Conservation (phyloP, 1,284 basidiomycete genomes). For the Rugosomyces carneus region DNA sequence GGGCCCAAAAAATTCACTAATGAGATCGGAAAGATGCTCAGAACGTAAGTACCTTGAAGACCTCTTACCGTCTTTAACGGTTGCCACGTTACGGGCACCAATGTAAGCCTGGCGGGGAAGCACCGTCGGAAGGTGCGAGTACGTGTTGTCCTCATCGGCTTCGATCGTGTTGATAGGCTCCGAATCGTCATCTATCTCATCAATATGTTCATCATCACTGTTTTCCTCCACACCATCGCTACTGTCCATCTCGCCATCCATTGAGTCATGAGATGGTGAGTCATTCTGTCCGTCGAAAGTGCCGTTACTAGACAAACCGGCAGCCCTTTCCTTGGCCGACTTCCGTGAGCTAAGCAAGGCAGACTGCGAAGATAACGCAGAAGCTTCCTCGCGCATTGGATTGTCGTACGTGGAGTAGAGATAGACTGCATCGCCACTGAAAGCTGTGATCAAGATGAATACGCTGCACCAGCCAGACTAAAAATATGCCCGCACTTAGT, state of each 20-base stretch:
- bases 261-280: background rate
- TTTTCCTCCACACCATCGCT: conserved; percentile 21
- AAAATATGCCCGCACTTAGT: conserved; percentile 38
- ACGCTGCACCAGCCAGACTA: background rate
- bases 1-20: conserved; percentile 82
- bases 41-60: background rate
- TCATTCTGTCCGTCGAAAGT: conserved; percentile 15
- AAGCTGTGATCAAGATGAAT: conserved; percentile 41
- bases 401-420: conserved; percentile 78
- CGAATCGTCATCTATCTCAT: conserved; percentile 31
- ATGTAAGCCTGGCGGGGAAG: conserved; percentile 62
- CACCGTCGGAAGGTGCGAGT: conserved; percentile 50
- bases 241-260: conserved; percentile 16
- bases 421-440: conserved; percentile 73
- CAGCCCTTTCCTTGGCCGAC: conserved; percentile 7
- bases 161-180: conserved; percentile 24
- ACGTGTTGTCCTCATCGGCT: conserved; percentile 21
- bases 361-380: conserved; percentile 14
- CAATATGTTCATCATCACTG: conserved; percentile 27
- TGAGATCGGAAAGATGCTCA: background rate
- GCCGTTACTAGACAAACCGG: conserved; percentile 3
- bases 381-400: conserved; percentile 26
- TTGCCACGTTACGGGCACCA: conserved; percentile 80
- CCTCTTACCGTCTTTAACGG: conserved; percentile 82
- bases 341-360: conserved; percentile 19